Conservation (phyloP, 805 yeast species). For the Teunomyces panamensis region DNA sequence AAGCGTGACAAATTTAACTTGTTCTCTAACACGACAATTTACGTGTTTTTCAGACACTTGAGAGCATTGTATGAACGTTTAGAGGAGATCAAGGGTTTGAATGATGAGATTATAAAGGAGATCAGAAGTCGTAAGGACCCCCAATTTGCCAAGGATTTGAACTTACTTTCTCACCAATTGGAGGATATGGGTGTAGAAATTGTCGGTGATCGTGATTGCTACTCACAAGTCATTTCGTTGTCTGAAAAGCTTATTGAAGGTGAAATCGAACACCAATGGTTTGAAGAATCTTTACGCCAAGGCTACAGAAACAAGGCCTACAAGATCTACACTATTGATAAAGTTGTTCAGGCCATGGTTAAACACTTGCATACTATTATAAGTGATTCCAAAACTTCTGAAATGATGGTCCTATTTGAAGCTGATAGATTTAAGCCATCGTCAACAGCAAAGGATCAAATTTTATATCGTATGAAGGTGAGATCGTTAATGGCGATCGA, state of each 20-base stretch:
- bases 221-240: slow-evolving; percentile 71
- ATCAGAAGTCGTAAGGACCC: slow-evolving; percentile 60
- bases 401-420: slow-evolving; percentile 78
- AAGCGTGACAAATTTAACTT: slow-evolving; percentile 63
- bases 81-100: slow-evolving; percentile 69
- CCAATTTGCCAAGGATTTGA: slow-evolving; percentile 83
- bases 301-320: slow-evolving; percentile 92
- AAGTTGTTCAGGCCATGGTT: slow-evolving; percentile 67
- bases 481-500: slow-evolving; percentile 74
- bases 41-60: slow-evolving; percentile 84
- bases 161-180: slow-evolving; percentile 73
- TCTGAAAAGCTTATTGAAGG: slow-evolving; percentile 81
- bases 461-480: slow-evolving; percentile 83
- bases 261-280: slow-evolving; percentile 89
- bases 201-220: slow-evolving; percentile 59
- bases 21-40: slow-evolving; percentile 85
- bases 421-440: slow-evolving; percentile 61
- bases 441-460: slow-evolving; percentile 84
- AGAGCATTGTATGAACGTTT: slow-evolving; percentile 80
- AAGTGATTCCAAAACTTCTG: slow-evolving; percentile 75
- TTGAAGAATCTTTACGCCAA: slow-evolving; percentile 92
- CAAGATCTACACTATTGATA: slow-evolving; percentile 88
- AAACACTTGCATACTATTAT: slow-evolving; percentile 87
- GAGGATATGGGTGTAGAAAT: slow-evolving; percentile 78
- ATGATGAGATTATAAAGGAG: slow-evolving; percentile 70